Percentiles rank a stretch among this genome's conserved stretches.
These are phyloP conservation scores for Beta vulgaris DNA, from an alignment of 148 eudicot species.

Conservation along the genomic window DNA sequence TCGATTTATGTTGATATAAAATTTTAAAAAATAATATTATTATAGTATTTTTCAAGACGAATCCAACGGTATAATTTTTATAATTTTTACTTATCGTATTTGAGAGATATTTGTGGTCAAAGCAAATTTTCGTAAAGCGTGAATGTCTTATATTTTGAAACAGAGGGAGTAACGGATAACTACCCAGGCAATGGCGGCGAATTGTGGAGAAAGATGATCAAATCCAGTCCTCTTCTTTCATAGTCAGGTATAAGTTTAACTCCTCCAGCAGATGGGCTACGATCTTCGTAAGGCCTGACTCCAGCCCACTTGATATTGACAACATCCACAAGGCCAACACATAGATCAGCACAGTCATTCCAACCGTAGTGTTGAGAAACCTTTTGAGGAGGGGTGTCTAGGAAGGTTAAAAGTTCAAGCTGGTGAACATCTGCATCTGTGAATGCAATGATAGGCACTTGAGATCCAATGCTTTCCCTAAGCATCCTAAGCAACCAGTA, in stretches of 20 bases:
- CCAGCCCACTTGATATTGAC: conserved; percentile 7
- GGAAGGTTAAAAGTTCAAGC: conserved; percentile 1
- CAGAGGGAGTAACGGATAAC: too few relatives aligned
- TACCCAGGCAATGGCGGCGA: too few relatives aligned
- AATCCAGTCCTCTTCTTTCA: background rate
- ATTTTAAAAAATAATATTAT: too few relatives aligned
- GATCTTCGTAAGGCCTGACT: background rate
- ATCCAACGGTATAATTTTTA: too few relatives aligned
- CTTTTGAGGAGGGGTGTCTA: conserved; percentile 4
- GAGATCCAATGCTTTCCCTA: conserved; percentile 6
- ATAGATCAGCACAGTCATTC: conserved; percentile 4
- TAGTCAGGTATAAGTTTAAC: background rate
- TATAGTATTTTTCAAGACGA: too few relatives aligned
- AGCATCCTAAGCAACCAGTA: conserved; percentile 10
- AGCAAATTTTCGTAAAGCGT: too few relatives aligned
- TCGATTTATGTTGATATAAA: too few relatives aligned
- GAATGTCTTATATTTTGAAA: too few relatives aligned
- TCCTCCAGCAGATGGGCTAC: too few relatives aligned
- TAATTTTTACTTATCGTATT: too few relatives aligned
- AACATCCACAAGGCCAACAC: background rate
- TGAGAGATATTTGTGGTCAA: too few relatives aligned
- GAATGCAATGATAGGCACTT: background rate
- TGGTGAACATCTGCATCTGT: background rate
- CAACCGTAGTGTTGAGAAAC: background rate
- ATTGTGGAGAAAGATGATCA: background rate